Evolutionary conservation across 192 early-diverging fungal genomes (phyloP).

Genomic region (Powellomyces hirtus): DNA sequence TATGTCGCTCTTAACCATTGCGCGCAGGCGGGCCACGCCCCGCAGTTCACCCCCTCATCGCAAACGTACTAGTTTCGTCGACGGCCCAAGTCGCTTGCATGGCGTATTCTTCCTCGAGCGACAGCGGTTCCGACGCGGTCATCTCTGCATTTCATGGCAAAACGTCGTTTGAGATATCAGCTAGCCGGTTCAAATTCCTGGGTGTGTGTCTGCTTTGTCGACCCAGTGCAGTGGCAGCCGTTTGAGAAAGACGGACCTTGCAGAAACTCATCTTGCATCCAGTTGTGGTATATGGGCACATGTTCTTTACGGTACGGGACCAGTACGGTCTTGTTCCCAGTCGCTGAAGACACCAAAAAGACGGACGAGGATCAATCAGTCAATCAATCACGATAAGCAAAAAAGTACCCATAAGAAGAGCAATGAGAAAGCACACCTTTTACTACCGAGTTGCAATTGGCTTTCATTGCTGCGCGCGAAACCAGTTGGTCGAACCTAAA

Average conservation of each 20-base stretch:
- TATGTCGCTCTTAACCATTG: too few relatives aligned
- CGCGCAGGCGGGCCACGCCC: too few relatives aligned
- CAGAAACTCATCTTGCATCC: conserved; percentile 91
- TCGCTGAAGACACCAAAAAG: too few relatives aligned
- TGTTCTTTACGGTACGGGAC: conserved; percentile 86
- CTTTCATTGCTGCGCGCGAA: too few relatives aligned
- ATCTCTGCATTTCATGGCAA: conserved; percentile 60
- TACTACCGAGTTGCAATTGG: too few relatives aligned
- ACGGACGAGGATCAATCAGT: too few relatives aligned
- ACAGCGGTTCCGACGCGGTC: conserved; percentile 94
- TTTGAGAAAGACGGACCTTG: conserved; percentile 55
- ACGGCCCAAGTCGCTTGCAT: conserved; percentile 90
- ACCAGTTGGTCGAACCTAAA: too few relatives aligned
- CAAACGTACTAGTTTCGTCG: conserved; percentile 69
- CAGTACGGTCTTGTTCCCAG: conserved; percentile 56
- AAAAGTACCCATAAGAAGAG: too few relatives aligned
- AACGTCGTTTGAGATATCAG: background rate
- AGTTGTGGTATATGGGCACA: conserved; percentile 87
- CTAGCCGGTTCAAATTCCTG: background rate
- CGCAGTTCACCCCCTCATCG: too few relatives aligned
- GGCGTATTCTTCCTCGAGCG: conserved; percentile 87
- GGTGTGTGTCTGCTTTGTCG: background rate
- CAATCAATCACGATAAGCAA: too few relatives aligned
- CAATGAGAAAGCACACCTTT: too few relatives aligned
- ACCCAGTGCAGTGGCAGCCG: too few relatives aligned